phyloP scores from a whole-genome alignment of 2,329 filamentous ascomycete species.

The Botrytis porri region DNA sequence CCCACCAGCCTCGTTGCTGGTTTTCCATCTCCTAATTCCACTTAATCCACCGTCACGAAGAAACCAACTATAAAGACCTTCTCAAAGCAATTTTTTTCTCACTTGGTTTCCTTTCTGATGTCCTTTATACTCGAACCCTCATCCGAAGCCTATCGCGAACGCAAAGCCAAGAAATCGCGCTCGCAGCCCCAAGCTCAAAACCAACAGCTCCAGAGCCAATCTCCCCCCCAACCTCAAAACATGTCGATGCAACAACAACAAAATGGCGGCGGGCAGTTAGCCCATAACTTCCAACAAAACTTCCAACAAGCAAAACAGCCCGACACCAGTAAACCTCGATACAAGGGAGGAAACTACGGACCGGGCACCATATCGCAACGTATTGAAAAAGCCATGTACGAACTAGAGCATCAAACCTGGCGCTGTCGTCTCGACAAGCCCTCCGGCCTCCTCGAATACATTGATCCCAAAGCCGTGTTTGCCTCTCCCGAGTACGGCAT shows the following conservation, averaged over 20 bases:
- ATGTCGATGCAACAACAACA: constrained; percentile 16
- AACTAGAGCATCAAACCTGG: constrained; percentile 19
- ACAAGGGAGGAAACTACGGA: constrained; percentile 19
- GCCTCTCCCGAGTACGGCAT: constrained; percentile 18
- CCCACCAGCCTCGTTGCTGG: background rate
- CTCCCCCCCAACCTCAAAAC: background rate
- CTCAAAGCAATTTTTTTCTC: background rate
- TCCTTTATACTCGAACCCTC: constrained; percentile 18
- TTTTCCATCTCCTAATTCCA: constrained; percentile 1
- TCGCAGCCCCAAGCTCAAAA: constrained; percentile 11
- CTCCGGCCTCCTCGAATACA: constrained; percentile 16
- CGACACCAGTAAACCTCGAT: constrained; percentile 10
- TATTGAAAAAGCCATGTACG: constrained; percentile 15
- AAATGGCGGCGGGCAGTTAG: constrained; percentile 1
- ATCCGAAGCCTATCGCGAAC: constrained; percentile 19
- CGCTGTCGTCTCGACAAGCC: constrained; percentile 20
- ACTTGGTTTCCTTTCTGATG: background rate
- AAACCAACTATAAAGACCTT: constrained; percentile 6
- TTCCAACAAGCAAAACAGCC: constrained; percentile 15
- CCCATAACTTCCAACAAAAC: constrained; percentile 11
- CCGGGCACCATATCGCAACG: constrained; percentile 17
- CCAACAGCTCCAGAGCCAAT: constrained; percentile 6
- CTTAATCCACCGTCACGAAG: background rate
- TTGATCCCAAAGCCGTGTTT: constrained; percentile 19
- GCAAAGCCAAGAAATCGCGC: constrained; percentile 13